These are phyloP conservation scores for Gleditsia sinensis DNA, from an alignment of 306 rosid genomes.

Conservation along the genomic window DNA sequence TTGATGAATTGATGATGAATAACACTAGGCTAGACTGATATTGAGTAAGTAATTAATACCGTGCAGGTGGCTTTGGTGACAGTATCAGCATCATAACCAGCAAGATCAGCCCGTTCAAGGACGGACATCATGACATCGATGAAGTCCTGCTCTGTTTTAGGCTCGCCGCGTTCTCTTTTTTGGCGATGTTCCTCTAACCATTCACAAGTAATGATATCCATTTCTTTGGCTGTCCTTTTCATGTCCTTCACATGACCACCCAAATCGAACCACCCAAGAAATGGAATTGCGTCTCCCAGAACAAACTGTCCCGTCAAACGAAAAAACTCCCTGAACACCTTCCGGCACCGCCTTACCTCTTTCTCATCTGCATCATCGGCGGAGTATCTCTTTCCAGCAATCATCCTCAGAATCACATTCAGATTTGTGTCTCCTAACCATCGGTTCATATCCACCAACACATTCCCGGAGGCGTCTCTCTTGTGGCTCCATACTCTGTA, in stretches of 20 bases:
- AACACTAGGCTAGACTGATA: too few species aligned
- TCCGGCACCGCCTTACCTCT: conserved; percentile 1
- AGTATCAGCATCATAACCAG: conserved; percentile 39
- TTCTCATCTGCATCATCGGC: not conserved
- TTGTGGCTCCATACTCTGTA: not conserved
- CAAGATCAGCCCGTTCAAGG: conserved; percentile 21
- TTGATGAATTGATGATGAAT: too few species aligned
- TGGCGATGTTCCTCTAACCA: conserved; percentile 59
- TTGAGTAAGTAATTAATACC: conserved; percentile 31
- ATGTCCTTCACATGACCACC: conserved; percentile 56
- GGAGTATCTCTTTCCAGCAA: conserved; percentile 42
- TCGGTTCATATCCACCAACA: conserved; percentile 42
- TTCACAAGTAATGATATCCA: conserved; percentile 30
- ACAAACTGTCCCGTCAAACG: conserved; percentile 27
- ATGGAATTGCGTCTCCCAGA: conserved; percentile 51
- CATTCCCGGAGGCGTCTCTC: not conserved
- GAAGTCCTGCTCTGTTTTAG: conserved; percentile 37
- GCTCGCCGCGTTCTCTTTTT: not conserved
- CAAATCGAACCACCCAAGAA: conserved; percentile 49
- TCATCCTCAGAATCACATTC: conserved; percentile 47
- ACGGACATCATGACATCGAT: conserved; percentile 40
- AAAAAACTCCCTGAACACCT: conserved; percentile 36
- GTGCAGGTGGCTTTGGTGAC: conserved; percentile 52
- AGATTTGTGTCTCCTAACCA: conserved; percentile 48
- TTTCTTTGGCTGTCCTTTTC: conserved; percentile 34